Base-by-base conservation (phyloP, 495 filamentous ascomycete genomes). In the Neurospora hispaniola region DNA sequence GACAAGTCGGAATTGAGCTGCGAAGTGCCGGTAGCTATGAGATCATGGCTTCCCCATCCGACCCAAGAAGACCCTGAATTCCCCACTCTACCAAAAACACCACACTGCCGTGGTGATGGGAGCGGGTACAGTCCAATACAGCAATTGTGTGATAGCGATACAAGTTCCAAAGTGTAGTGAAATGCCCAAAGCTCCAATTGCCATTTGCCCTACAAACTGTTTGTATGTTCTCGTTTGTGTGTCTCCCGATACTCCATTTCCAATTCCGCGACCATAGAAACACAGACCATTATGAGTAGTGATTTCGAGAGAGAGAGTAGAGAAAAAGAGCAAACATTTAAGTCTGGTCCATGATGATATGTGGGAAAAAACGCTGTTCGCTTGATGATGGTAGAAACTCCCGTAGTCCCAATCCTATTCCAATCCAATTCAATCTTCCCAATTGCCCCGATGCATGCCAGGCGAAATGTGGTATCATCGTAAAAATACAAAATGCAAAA, bases 381-480 rank as follows among this genome's bases (percentile, higher is more conserved):
- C 73, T 54, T 72, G 46, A 68, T 54, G 27, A 59, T 66, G 7
- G 39, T 39, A 39, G 7, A 39, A 7, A 39, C 39, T 39, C 39
- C 39, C 39, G 7, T 39, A 9, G 39, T 39, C 39, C 73, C 70
- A 18, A 42, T 71, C 72, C 68, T 59, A 69, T 74, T 72, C 31
- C 44, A 11, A 39, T 20, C 62, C 31, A 12, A 46, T 41, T n/a
- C 44, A 73, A 48, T 38, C 27, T 70, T 20, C 31, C 54, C 54
- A 66, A 35, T 18, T 66, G 54, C 7, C 54, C 54, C 31, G 31
- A 27, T 72, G 39, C 62, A 69, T 42, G 35, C 39, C 39, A 41
- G 42, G 16, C 59, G 42, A 54, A 40, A 62, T 27, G 27, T 54
- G 74, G 74, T 74, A 74, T 69, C 73, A 75, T 75, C 42, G 31